phyloP scores from a whole-genome alignment of 164 flowering plant species.

The Echeveria elegans region DNA sequence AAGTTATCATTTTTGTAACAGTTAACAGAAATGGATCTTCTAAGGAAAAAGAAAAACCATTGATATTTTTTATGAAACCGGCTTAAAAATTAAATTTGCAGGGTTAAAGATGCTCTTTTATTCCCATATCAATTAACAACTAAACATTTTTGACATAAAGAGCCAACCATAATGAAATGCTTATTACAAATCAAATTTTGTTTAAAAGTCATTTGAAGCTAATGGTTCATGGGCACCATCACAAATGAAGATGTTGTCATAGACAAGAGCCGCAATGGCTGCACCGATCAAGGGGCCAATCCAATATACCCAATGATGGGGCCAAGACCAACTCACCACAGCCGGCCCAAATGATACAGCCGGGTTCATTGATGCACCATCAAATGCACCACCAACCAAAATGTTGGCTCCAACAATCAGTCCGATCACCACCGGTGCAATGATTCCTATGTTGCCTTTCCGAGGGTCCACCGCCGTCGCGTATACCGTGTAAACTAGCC shows the following conservation, averaged over 20 bases:
- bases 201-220: conserved; percentile 25
- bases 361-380: conserved; percentile 54
- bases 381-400: conserved; percentile 43
- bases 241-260: no score
- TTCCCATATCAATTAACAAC: no score
- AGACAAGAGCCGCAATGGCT: conserved; percentile 34
- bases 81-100: no score
- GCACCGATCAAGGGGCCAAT: conserved; percentile 39
- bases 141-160: no score
- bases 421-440: conserved; percentile 45
- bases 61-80: no score
- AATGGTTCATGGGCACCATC: conserved; percentile 34
- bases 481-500: conserved; percentile 43
- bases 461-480: conserved; percentile 50
- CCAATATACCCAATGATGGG: conserved; percentile 48
- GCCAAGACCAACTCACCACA: conserved; percentile 43
- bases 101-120: no score
- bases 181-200: no score
- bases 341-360: no score
- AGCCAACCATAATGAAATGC: no score
- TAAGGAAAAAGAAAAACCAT: no score
- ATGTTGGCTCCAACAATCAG: conserved; percentile 48
- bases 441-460: conserved; percentile 29
- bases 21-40: no score
- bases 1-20: no score